A percentile compares a stretch with the other conserved stretches of the same genome.
phyloP scores from a whole-genome alignment of 73 alveolate species.

The Durusdinium trenchii region DNA sequence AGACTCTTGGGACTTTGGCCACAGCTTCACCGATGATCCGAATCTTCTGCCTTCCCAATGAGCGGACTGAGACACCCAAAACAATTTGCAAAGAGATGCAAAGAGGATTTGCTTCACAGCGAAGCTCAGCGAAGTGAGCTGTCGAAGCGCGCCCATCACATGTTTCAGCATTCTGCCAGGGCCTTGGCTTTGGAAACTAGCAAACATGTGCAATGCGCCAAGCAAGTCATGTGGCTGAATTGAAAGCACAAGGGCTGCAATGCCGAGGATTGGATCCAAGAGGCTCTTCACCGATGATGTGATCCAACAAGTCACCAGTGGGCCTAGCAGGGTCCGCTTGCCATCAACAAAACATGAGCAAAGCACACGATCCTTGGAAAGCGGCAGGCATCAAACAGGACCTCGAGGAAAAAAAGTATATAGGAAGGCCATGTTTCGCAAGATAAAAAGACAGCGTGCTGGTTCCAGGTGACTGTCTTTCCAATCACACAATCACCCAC shows the following conservation, averaged over 20 bases:
- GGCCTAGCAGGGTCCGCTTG: slow-evolving; percentile 15
- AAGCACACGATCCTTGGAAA: slow-evolving; percentile 36
- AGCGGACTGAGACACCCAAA: too few relatives aligned
- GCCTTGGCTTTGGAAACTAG: neutral
- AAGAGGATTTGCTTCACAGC: neutral
- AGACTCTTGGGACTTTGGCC: neutral
- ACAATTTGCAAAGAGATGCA: neutral
- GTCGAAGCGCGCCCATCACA: slow-evolving; percentile 34
- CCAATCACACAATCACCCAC: too few relatives aligned
- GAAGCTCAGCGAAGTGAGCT: neutral
- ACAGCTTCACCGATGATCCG: slow-evolving; percentile 74
- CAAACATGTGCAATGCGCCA: neutral
- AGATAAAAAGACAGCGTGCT: neutral
- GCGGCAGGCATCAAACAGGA: slow-evolving; percentile 84
- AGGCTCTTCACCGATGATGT: slow-evolving; percentile 77
- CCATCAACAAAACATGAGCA: neutral
- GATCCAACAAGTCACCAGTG: slow-evolving; percentile 75
- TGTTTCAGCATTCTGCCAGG: slow-evolving; percentile 85
- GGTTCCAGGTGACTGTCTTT: slow-evolving; percentile 14
- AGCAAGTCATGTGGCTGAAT: neutral
- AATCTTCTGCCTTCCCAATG: slow-evolving; percentile 11
- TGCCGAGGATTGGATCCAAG: neutral
- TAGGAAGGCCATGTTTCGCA: neutral
- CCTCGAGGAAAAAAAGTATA: neutral
- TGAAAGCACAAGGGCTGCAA: neutral